Evolutionary conservation across 2,329 filamentous ascomycete species (phyloP).

Genomic region (Basipetospora chlamydospora): DNA sequence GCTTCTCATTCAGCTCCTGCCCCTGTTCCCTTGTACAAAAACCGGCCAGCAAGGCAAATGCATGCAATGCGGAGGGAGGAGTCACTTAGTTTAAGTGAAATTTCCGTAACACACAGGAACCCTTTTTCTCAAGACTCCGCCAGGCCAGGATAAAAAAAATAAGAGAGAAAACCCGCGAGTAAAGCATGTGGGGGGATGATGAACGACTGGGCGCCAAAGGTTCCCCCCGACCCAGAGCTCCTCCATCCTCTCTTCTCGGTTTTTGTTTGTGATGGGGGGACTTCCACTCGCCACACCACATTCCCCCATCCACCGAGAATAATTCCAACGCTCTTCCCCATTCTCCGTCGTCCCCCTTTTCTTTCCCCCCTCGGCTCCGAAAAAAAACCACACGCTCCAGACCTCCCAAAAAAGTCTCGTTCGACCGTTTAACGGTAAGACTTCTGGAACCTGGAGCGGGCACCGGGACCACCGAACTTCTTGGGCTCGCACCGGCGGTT

Average conservation of each 20-base stretch:
- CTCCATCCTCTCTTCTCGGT: too few relatives aligned
- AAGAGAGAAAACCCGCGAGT: background rate
- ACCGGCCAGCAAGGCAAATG: slow-evolving; percentile 4
- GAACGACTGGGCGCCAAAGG: too few relatives aligned
- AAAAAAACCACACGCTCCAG: slow-evolving; percentile 3
- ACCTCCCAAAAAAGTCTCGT: slow-evolving; percentile 1
- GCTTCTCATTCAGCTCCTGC: slow-evolving; percentile 4
- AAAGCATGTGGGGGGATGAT: too few relatives aligned
- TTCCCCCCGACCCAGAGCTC: too few relatives aligned
- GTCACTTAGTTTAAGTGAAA: too few relatives aligned
- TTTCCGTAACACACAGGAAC: slow-evolving; percentile 2
- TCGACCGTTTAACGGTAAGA: slow-evolving; percentile 77
- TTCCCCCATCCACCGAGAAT: background rate
- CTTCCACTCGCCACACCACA: too few relatives aligned
- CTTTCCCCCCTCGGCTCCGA: slow-evolving; percentile 10
- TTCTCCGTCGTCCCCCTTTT: slow-evolving; percentile 8
- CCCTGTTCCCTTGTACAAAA: slow-evolving; percentile 5
- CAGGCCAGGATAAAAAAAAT: slow-evolving; percentile 3
- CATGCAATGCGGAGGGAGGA: slow-evolving; percentile 6
- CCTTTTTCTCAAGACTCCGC: slow-evolving; percentile 3
- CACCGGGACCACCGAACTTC: slow-evolving; percentile 92
- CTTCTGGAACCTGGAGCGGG: slow-evolving; percentile 95
- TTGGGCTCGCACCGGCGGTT: slow-evolving; percentile 99
- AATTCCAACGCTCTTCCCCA: slow-evolving; percentile 14
- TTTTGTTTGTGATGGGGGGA: background rate